Base-by-base conservation (phyloP, 2,329 filamentous ascomycete species). In the Fusarium keratoplasticum region DNA sequence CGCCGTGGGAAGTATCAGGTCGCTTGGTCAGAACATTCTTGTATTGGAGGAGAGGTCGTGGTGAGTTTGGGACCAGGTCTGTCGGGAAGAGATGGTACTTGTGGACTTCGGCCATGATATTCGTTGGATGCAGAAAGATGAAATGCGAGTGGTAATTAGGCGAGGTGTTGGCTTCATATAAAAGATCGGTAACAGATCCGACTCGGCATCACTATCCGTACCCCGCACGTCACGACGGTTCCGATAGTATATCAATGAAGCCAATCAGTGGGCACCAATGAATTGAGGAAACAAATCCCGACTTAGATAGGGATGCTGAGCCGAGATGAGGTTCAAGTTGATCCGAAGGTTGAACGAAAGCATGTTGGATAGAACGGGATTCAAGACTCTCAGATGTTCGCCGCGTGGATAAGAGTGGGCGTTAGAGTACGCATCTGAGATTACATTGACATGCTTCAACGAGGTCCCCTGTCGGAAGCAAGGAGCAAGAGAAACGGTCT, bases 41-140 rank as follows among this genome's bases (percentile, higher is more conserved):
- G 74, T 90, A 90, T 79, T 89, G 87, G 6, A 90, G 81, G 0
- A 90, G 79, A 2, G 88, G 87, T 9, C 85, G 81, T 62, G 83
- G 87, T 59, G 84, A 90, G 77, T 88, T 89, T 22, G 87, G 87
- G 14, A 89, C 82, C 7, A 87, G 82, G 5, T 78, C 67, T 13
- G 86, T 87, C 2, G 86, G 84, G 1, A 79, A 79, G 5, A 89
- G 82, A 42, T 82, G 74, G 60, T 86, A 85, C 52, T 78, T 79
- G 10, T 77, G 79, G n/a, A 83, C 75, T 69, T 81, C 16, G 1
- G 40, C 33, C 77, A 79, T 79, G 2, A 4, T 54, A 18, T 36
- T 2, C n/a, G 20, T 27, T 11, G 0, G 1, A 18, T 22, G 14
- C 18, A 20, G n/a, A 8, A 27, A 20, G 31, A 16, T 36, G 11